These are phyloP conservation scores for Fonsecaea nubica DNA, from an alignment of 2,329 filamentous ascomycete genomes.

Conservation along the genomic window DNA sequence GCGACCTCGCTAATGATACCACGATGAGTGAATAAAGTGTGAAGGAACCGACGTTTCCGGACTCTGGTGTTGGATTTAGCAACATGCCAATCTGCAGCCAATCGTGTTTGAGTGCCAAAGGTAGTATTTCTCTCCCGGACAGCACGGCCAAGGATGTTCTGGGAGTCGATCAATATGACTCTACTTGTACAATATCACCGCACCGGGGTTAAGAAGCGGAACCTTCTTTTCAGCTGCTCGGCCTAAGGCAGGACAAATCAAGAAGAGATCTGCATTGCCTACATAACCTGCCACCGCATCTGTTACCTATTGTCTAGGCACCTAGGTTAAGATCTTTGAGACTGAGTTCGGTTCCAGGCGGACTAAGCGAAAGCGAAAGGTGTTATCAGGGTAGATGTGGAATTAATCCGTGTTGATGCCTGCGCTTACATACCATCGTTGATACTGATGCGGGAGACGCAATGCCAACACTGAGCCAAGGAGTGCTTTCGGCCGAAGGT, in stretches of 20 bases:
- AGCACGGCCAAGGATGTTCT: constrained; percentile 2
- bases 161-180: constrained; percentile 21
- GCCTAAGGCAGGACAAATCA: constrained; percentile 14
- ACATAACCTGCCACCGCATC: constrained; percentile 7
- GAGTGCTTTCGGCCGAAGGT: constrained; percentile 2
- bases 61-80: neutral
- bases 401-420: neutral
- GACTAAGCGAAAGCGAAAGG: neutral
- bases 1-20: constrained; percentile 4
- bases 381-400: neutral
- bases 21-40: neutral
- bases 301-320: neutral
- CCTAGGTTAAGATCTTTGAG: neutral
- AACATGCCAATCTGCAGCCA: neutral
- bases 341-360: neutral
- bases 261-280: constrained; percentile 21
- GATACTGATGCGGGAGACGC: neutral
- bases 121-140: constrained; percentile 11
- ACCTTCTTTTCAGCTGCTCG: constrained; percentile 23
- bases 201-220: constrained; percentile 10
- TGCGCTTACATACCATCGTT: neutral
- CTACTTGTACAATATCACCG: constrained; percentile 11
- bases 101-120: constrained; percentile 1
- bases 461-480: constrained; percentile 9
- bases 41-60: neutral